Evolutionary conservation across 306 rosid species (phyloP).

Genomic region (Purshia tridentata): DNA sequence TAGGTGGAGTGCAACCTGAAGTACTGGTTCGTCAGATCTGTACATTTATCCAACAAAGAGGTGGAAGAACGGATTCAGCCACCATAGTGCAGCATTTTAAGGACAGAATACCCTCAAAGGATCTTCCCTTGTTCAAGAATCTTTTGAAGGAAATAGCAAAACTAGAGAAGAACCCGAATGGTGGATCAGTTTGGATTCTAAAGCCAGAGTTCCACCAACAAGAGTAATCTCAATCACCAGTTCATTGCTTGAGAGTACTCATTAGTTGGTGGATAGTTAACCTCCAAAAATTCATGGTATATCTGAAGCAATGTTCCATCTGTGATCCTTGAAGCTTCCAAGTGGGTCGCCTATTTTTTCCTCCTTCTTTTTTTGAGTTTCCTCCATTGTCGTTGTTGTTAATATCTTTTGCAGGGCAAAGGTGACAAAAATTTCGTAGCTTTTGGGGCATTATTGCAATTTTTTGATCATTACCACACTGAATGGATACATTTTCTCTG

Average conservation of each 20-base stretch:
- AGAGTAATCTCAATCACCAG: conserved; percentile 5
- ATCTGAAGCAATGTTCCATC: background rate
- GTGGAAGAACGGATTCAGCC: conserved; percentile 63
- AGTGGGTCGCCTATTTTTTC: background rate
- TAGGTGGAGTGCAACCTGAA: conserved; percentile 69
- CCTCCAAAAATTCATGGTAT: background rate
- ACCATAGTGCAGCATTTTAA: conserved; percentile 80
- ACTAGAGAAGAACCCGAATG: conserved; percentile 57
- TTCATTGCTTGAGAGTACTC: background rate
- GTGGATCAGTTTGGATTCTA: conserved; percentile 78
- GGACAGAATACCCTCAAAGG: conserved; percentile 69
- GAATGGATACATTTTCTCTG: background rate
- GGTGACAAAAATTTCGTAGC: background rate
- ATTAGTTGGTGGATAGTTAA: background rate
- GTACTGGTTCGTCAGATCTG: conserved; percentile 78
- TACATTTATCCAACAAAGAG: conserved; percentile 74
- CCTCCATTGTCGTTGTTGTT: background rate
- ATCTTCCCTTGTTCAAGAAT: conserved; percentile 92
- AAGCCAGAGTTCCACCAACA: conserved; percentile 65
- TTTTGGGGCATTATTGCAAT: background rate
- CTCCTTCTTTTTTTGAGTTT: too few species aligned
- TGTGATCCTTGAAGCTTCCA: background rate
- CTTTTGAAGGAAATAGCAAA: conserved; percentile 85
- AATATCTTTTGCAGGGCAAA: conserved; percentile 1
- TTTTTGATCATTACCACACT: conserved; percentile 13